Conservation (phyloP, 768 basidiomycete species). For the Pisolithus microcarpus region DNA sequence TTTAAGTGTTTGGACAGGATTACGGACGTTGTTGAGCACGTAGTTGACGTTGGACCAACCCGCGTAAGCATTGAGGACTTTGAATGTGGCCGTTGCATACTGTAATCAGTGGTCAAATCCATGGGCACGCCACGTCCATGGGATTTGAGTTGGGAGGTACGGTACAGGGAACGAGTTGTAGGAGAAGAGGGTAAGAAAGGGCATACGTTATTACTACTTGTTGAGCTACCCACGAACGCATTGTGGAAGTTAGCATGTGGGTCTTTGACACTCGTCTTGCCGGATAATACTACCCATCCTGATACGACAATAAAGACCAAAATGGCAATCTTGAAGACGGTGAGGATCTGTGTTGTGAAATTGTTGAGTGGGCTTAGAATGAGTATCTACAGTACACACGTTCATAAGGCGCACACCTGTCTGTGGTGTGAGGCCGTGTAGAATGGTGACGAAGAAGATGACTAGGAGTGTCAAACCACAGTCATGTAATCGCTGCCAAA, state of each 20-base stretch:
- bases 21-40: conserved; percentile 53
- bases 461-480: conserved; percentile 25
- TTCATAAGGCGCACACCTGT: conserved; percentile 51
- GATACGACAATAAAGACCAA: conserved; percentile 50
- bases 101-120: conserved; percentile 11
- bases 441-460: conserved; percentile 41
- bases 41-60: conserved; percentile 56
- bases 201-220: conserved; percentile 42
- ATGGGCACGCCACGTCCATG: too few species aligned
- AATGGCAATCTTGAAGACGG: conserved; percentile 49
- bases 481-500: neutral
- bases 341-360: conserved; percentile 30
- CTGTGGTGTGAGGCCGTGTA: conserved; percentile 47
- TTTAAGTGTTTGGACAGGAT: conserved; percentile 54
- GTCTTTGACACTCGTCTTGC: conserved; percentile 47
- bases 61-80: conserved; percentile 41
- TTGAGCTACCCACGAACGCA: conserved; percentile 49
- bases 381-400: conserved; percentile 22
- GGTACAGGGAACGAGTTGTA: neutral
- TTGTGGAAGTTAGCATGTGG: conserved; percentile 52
- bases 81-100: conserved; percentile 58
- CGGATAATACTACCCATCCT: conserved; percentile 56
- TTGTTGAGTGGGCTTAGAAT: neutral
- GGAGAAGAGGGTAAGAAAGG: neutral
- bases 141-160: too few species aligned